Evolutionary conservation across 805 yeast species (phyloP).

Genomic region (Wickerhamomyces canadensis): DNA sequence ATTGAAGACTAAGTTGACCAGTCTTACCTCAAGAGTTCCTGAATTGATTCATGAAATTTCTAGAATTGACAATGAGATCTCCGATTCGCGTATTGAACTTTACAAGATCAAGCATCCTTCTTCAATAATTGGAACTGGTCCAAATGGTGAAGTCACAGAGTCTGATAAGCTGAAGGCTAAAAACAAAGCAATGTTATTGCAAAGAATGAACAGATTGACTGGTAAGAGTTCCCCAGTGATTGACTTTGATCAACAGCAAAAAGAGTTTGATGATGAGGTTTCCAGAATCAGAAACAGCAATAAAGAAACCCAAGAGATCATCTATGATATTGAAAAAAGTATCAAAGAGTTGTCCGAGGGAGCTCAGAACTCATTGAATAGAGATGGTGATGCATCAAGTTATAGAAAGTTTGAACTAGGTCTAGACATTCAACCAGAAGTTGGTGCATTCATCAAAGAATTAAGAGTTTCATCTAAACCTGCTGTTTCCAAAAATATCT

Average conservation of each 20-base stretch:
- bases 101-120: constrained; percentile 66
- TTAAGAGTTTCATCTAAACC: constrained; percentile 30
- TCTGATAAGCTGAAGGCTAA: constrained; percentile 75
- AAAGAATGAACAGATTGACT: constrained; percentile 90
- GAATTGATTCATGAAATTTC: constrained; percentile 57
- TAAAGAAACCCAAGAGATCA: constrained; percentile 49
- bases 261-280: constrained; percentile 42
- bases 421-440: constrained; percentile 65
- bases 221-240: constrained; percentile 53
- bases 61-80: constrained; percentile 61
- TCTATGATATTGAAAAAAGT: constrained; percentile 67
- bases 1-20: constrained; percentile 52
- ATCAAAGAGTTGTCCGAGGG: constrained; percentile 52
- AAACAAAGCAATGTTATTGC: constrained; percentile 70
- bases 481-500: constrained; percentile 12
- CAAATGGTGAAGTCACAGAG: constrained; percentile 82
- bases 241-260: constrained; percentile 31
- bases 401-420: constrained; percentile 79
- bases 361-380: constrained; percentile 28
- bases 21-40: constrained; percentile 70
- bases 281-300: constrained; percentile 48
- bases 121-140: constrained; percentile 75
- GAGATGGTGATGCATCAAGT: constrained; percentile 38
- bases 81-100: constrained; percentile 58
- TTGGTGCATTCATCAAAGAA: constrained; percentile 53